A percentile compares a stretch with the other conserved stretches of the same genome.
These are phyloP conservation scores for Boletus chippewaensis DNA, from an alignment of 1,284 basidiomycete genomes.

Conservation along the genomic window DNA sequence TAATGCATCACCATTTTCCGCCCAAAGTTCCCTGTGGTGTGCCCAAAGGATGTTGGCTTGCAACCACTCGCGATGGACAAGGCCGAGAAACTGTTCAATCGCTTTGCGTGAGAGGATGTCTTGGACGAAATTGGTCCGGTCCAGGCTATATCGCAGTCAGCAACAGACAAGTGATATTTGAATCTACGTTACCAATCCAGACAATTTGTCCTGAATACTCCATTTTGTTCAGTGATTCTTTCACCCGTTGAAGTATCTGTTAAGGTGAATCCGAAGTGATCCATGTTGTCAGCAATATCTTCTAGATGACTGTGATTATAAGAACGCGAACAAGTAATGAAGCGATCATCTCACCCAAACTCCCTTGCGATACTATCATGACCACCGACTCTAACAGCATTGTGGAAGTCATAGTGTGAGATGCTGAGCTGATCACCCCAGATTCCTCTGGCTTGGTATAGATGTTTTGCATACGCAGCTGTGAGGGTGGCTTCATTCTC, in stretches of 20 bases:
- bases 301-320: constrained; percentile 43
- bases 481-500: constrained; percentile 89
- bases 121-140: constrained; percentile 97
- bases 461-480: constrained; percentile 73
- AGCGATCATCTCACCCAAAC: constrained; percentile 45
- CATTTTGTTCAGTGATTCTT: constrained; percentile 77
- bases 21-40: constrained; percentile 91
- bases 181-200: constrained; percentile 72
- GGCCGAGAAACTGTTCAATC: constrained; percentile 67
- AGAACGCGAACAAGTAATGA: constrained; percentile 9
- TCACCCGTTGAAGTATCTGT: constrained; percentile 61
- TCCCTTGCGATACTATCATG: constrained; percentile 83
- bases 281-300: constrained; percentile 58
- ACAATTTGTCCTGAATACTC: constrained; percentile 93
- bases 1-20: constrained; percentile 88
- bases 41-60: constrained; percentile 70
- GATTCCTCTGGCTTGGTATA: constrained; percentile 53
- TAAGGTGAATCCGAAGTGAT: constrained; percentile 82
- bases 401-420: constrained; percentile 94
- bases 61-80: constrained; percentile 71
- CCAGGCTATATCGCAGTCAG: constrained; percentile 52
- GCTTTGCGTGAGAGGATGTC: constrained; percentile 81
- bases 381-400: constrained; percentile 73
- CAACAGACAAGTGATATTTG: not conserved
- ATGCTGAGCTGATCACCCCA: constrained; percentile 60